Conservation (phyloP, 306 rosid species). For the Arachis stenosperma region DNA sequence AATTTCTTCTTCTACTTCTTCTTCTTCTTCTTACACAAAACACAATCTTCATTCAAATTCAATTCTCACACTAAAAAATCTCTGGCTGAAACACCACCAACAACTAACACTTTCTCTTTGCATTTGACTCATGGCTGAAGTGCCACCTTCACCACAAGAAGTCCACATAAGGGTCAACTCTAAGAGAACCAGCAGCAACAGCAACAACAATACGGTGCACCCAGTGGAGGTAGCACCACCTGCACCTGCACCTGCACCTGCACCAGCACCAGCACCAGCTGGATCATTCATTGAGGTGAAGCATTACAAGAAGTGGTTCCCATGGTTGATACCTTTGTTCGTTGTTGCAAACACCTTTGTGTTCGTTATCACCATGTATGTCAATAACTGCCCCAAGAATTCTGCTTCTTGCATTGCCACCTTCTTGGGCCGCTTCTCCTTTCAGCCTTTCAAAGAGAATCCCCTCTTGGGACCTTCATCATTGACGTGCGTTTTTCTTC, state of each 20-base stretch:
- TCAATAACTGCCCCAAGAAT: slow-evolving; percentile 87
- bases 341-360: slow-evolving; percentile 61
- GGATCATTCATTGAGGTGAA: slow-evolving; percentile 48
- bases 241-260: neutral
- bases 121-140: slow-evolving; percentile 48
- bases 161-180: slow-evolving; percentile 55
- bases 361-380: slow-evolving; percentile 80
- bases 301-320: slow-evolving; percentile 70
- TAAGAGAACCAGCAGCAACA: slow-evolving; percentile 30
- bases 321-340: slow-evolving; percentile 76
- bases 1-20: neutral
- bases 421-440: slow-evolving; percentile 79
- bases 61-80: neutral
- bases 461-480: slow-evolving; percentile 97
- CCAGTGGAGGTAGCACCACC: slow-evolving; percentile 45
- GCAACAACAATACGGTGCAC: slow-evolving; percentile 49
- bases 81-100: neutral
- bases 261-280: slow-evolving; percentile 32
- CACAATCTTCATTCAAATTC: neutral
- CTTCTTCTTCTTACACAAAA: neutral
- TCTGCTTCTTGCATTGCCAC: slow-evolving; percentile 73
- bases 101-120: neutral
- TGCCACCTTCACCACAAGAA: slow-evolving; percentile 45
- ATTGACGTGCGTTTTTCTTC: slow-evolving; percentile 56
- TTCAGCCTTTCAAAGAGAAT: slow-evolving; percentile 88